phyloP scores from a whole-genome alignment of 2,329 filamentous ascomycete species.

The Aspergillus pseudoglaucus region DNA sequence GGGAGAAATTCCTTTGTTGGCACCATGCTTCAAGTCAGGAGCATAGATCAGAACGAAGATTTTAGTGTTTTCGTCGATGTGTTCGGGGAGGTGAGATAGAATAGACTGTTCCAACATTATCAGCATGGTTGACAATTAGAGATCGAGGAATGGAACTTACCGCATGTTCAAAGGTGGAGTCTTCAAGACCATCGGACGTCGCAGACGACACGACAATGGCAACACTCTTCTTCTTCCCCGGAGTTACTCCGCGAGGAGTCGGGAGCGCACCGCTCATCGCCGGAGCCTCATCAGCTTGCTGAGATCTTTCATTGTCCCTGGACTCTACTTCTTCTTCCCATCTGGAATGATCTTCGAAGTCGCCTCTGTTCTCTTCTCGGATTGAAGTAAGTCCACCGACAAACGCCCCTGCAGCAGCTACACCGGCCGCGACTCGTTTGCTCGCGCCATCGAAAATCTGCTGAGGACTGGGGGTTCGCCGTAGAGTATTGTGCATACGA shows the following conservation, averaged over 20 bases:
- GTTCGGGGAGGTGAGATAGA: conserved; percentile 76
- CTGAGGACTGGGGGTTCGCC: conserved; percentile 77
- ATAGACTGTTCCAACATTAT: conserved; percentile 56
- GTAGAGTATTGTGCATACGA: conserved; percentile 72
- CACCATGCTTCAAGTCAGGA: conserved; percentile 64
- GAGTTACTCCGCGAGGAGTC: conserved; percentile 23
- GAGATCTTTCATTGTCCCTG: conserved; percentile 40
- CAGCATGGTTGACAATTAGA: not conserved
- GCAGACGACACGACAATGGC: conserved; percentile 84
- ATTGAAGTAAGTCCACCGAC: conserved; percentile 77
- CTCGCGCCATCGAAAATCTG: conserved; percentile 80
- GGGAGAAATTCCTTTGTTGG: conserved; percentile 34
- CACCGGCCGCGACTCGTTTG: conserved; percentile 71
- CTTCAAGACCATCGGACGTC: conserved; percentile 50
- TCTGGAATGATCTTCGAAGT: conserved; percentile 77
- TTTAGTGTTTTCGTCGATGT: conserved; percentile 66
- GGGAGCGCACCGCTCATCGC: conserved; percentile 25
- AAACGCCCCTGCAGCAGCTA: conserved; percentile 74
- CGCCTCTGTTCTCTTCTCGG: conserved; percentile 72
- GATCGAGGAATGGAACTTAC: conserved; percentile 48
- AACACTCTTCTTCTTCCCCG: conserved; percentile 63
- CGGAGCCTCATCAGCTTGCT: conserved; percentile 11
- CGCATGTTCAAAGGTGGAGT: conserved; percentile 66
- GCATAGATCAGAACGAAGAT: conserved; percentile 88
- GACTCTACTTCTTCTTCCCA: conserved; percentile 88